phyloP scores from a whole-genome alignment of 2,329 filamentous ascomycete species.

The Xenoacremonium recifei region DNA sequence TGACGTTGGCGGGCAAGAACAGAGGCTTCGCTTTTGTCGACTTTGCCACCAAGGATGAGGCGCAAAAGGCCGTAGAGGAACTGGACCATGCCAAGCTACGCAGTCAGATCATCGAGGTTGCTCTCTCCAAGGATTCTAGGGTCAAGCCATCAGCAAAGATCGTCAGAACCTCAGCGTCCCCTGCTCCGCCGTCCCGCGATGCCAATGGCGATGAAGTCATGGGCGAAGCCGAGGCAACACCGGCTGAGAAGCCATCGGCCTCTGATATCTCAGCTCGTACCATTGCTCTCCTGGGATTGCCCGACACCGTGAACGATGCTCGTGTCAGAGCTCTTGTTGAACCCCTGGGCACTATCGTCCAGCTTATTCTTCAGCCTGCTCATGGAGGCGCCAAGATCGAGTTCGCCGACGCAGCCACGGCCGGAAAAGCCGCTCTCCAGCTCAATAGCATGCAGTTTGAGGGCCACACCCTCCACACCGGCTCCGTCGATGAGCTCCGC shows the following conservation, averaged over 20 bases:
- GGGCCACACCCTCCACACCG: slow-evolving; percentile 53
- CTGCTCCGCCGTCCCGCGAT: slow-evolving; percentile 33
- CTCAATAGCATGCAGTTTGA: slow-evolving; percentile 57
- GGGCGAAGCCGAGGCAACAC: slow-evolving; percentile 24
- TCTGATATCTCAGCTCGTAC: slow-evolving; percentile 63
- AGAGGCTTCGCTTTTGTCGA: slow-evolving; percentile 80
- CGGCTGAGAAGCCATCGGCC: slow-evolving; percentile 35
- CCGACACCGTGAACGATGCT: slow-evolving; percentile 88
- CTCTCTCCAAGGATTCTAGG: slow-evolving; percentile 55
- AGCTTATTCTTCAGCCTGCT: slow-evolving; percentile 75
- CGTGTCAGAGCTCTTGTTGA: slow-evolving; percentile 74
- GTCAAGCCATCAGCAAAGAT: slow-evolving; percentile 55
- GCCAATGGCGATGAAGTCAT: slow-evolving; percentile 40
- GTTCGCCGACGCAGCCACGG: slow-evolving; percentile 66
- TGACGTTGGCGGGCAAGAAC: slow-evolving; percentile 63
- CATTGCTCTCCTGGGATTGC: slow-evolving; percentile 78
- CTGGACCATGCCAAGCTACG: slow-evolving; percentile 71
- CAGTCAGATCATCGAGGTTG: slow-evolving; percentile 65
- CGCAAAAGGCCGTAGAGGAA: slow-evolving; percentile 62
- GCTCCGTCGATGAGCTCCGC: slow-evolving; percentile 54
- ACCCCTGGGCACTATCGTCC: slow-evolving; percentile 67
- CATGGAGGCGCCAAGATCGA: slow-evolving; percentile 87
- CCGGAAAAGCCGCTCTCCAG: slow-evolving; percentile 67
- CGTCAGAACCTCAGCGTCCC: slow-evolving; percentile 31
- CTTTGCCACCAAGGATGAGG: slow-evolving; percentile 69